Percentiles rank a stretch among this genome's conserved stretches.
Evolutionary conservation across 2,329 filamentous ascomycete species (phyloP).

Genomic region (Pseudogymnoascus pannorum): DNA sequence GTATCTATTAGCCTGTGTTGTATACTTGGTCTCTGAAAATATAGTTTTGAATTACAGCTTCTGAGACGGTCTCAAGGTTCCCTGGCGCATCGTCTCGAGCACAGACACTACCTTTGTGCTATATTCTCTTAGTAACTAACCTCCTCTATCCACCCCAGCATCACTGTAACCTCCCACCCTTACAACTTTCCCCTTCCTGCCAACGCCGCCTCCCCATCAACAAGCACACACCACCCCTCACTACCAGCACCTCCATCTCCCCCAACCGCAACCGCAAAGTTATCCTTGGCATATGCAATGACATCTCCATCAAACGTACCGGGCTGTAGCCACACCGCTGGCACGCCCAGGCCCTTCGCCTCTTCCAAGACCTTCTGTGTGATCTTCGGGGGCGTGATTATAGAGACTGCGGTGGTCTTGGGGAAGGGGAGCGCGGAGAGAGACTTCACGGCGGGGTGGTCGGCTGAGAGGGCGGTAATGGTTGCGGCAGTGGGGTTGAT

Average conservation of each 20-base stretch:
- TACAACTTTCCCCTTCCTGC: conserved; percentile 38
- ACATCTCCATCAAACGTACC: conserved; percentile 77
- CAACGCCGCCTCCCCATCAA: conserved; percentile 67
- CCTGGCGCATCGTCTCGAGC: neutral
- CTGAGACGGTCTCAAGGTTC: neutral
- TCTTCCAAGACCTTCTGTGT: conserved; percentile 70
- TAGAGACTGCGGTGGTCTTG: conserved; percentile 64
- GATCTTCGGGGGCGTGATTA: conserved; percentile 78
- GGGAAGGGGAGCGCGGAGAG: conserved; percentile 61
- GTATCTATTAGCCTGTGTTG: too few species aligned
- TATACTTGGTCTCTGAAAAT: too few species aligned
- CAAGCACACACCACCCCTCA: conserved; percentile 82
- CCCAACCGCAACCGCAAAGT: conserved; percentile 67
- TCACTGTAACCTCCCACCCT: neutral
- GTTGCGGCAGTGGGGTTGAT: conserved; percentile 67
- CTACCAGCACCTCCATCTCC: conserved; percentile 55
- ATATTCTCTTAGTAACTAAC: neutral
- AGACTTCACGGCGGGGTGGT: conserved; percentile 45
- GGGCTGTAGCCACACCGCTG: conserved; percentile 82
- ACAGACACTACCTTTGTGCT: neutral
- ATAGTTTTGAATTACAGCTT: too few species aligned
- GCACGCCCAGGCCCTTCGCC: conserved; percentile 65
- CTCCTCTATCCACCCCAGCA: neutral
- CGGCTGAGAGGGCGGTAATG: conserved; percentile 50
- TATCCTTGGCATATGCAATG: conserved; percentile 57